Conservation (phyloP, 163 green algal species). For the Chlorella variabilis region DNA sequence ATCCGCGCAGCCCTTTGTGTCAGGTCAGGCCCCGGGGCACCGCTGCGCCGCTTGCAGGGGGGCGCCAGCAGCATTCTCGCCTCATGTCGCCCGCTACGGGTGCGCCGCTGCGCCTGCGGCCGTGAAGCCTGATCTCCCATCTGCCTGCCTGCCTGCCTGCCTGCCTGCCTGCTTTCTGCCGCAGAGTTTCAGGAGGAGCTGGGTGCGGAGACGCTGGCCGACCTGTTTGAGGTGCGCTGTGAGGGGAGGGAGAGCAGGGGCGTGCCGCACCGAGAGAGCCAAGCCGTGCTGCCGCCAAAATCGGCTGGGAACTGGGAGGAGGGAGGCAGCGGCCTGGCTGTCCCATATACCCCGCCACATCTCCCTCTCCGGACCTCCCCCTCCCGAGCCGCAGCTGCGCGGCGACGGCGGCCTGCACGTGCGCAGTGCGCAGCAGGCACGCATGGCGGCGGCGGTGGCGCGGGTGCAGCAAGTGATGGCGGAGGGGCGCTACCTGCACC, state of each 20-base stretch:
- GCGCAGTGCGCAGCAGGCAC: not conserved
- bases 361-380: too few relatives aligned
- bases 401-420: conserved; percentile 28
- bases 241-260: not conserved
- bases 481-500: conserved; percentile 66
- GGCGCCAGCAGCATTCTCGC: not conserved
- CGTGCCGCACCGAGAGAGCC: not conserved
- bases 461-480: not conserved
- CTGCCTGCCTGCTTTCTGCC: not conserved
- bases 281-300: not conserved
- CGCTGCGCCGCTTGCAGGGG: too few relatives aligned
- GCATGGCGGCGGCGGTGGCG: conserved; percentile 24
- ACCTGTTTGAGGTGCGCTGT: conserved; percentile 17
- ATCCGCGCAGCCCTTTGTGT: conserved; percentile 88
- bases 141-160: too few relatives aligned
- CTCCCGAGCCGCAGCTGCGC: conserved; percentile 17
- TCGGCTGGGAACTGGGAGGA: too few relatives aligned
- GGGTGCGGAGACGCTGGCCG: conserved; percentile 34
- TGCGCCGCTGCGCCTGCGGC: too few relatives aligned
- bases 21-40: too few relatives aligned
- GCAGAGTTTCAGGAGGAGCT: conserved; percentile 52
- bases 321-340: too few relatives aligned
- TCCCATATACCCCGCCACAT: too few relatives aligned
- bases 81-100: too few relatives aligned
- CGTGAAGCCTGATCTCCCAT: too few relatives aligned